A percentile compares a stretch with the other conserved stretches of the same genome.
Conservation (phyloP, 2,329 filamentous ascomycete genomes). For the Coleophoma cylindrospora region DNA sequence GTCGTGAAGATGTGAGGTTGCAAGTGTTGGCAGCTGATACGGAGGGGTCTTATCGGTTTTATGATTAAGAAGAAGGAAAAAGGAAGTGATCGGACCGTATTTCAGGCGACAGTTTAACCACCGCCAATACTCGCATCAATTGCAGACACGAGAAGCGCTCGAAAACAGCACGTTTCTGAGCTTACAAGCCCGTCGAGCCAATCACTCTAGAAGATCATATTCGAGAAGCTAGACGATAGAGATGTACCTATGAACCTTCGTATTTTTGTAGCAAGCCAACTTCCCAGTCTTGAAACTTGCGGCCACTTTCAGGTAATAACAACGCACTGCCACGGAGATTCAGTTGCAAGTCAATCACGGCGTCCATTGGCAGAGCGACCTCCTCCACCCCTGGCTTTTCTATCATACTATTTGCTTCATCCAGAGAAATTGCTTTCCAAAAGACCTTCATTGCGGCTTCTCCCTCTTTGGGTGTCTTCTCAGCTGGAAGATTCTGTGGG, state of each 20-base stretch:
- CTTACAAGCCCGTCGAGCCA: no score
- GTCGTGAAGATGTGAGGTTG: no score
- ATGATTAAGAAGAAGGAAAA: no score
- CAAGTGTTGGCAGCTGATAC: no score
- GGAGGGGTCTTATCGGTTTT: no score
- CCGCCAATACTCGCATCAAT: no score
- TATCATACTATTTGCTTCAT: slow-evolving; percentile 8
- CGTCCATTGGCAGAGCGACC: slow-evolving; percentile 44
- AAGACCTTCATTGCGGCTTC: slow-evolving; percentile 22
- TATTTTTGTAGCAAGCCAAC: slow-evolving; percentile 59
- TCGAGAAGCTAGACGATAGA: no score
- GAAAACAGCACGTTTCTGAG: no score
- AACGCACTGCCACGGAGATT: slow-evolving; percentile 42
- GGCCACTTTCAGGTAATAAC: slow-evolving; percentile 49
- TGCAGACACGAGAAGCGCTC: no score
- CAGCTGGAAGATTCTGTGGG: background rate
- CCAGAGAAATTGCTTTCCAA: slow-evolving; percentile 11
- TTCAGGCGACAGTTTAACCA: no score
- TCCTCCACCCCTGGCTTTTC: slow-evolving; percentile 41
- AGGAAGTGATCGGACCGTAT: no score
- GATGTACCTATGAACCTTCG: slow-evolving; percentile 16
- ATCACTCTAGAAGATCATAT: no score
- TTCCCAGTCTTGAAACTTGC: slow-evolving; percentile 60
- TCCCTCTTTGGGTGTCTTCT: background rate
- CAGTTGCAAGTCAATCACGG: slow-evolving; percentile 39